Evolutionary conservation across 129 eudicot genomes (phyloP), one percentile per base, ranked within the genome.

Genomic region (Mikania micrantha): DNA sequence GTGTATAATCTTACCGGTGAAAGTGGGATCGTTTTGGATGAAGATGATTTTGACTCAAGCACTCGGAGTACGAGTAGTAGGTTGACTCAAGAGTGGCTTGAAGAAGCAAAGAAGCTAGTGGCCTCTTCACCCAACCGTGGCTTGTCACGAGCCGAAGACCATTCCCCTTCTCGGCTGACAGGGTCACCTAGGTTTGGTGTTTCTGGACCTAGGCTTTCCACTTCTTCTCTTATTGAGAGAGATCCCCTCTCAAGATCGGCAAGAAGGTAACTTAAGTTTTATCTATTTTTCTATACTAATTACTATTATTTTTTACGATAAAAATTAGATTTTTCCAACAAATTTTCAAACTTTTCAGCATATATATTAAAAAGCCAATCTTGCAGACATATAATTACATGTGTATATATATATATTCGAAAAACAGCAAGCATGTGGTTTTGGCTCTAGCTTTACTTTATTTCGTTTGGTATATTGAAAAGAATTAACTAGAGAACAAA

Each of bases 161-260:
- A 76, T 38, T 89, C 93, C n/a, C 93, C 96, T 4, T 64, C 87
- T 60, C 77, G 86, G 39, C 77, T 83, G 0, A 76, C 42, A 8
- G 84, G 82, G 9, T 85, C 93, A 2, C 93, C 93, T 20, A 74
- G 90, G 72, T 89, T 85, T 49, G 96, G 74, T 5, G 72, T 25
- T n/a, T 42, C 85, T 20, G 77, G 76, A 54, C 81, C 85, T 13
- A 69, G 82, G 61, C 29, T 80, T 0, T 72, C 86, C 8, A 50
- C 78, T 20, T 80, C 90, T 35, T 56, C 77, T 1, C 29, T 53
- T 17, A 80, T 70, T 2, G 78, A 77, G 2, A 78, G 96, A 75
- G 90, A 89, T 21, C 96, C 93, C 11, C 71, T 79, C 15, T 77
- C 85, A 15, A 81, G 96, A 50, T 85, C 96, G 20, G 96, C 96